Conservation (phyloP, 257 asterid species). For the Mitragyna speciosa region DNA sequence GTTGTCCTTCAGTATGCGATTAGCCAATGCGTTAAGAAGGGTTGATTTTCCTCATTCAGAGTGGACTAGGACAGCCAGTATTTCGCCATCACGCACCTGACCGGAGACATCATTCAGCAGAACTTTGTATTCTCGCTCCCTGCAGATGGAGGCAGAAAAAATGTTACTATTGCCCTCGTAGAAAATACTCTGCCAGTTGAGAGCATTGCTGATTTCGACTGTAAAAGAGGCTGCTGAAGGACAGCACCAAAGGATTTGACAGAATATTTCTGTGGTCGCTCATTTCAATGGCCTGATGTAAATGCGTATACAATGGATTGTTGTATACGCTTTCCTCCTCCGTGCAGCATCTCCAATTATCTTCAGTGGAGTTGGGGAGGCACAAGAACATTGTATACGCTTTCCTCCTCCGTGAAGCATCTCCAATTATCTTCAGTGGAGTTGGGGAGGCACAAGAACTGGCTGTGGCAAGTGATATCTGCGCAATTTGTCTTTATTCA, state of each 20-base stretch:
- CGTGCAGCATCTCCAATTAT: no score
- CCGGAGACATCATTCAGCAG: constrained; percentile 64
- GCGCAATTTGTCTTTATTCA: no score
- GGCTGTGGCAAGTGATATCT: background rate
- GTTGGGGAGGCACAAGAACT: constrained; percentile 18
- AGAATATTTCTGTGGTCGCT: constrained; percentile 26
- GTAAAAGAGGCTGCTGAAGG: constrained; percentile 53
- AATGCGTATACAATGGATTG: no score
- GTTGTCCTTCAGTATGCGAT: constrained; percentile 63
- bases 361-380: constrained; percentile 18
- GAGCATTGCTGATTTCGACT: constrained; percentile 40
- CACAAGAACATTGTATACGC: background rate
- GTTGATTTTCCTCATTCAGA: constrained; percentile 80
- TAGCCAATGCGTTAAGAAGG: constrained; percentile 65
- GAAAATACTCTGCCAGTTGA: constrained; percentile 3
- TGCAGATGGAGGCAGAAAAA: background rate
- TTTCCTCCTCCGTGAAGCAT: no score
- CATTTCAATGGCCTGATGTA: constrained; percentile 45
- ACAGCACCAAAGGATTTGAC: constrained; percentile 38
- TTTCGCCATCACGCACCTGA: constrained; percentile 72
- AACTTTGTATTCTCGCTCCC: constrained; percentile 33
- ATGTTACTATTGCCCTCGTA: background rate
- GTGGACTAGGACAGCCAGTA: constrained; percentile 78
- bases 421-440: background rate
- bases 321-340: no score